Evolutionary conservation across 805 yeast genomes (phyloP), one percentile per base, ranked within the genome.

Genomic region (Metschnikowia cubensis): DNA sequence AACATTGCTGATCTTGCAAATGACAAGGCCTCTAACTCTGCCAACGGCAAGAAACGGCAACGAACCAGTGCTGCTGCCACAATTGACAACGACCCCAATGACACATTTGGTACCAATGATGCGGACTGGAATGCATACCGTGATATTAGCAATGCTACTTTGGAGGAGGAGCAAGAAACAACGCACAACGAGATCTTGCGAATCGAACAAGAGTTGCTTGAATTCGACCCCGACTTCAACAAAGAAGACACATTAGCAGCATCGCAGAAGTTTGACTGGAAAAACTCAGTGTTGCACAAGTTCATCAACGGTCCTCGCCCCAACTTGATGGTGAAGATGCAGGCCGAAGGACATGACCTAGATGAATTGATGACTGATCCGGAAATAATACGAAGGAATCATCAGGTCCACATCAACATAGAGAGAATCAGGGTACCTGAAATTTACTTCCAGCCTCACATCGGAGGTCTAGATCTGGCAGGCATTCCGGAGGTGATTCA

Each of bases 391-490:
- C 89, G 85, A 56, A 89, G 91, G 58, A 85, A 84, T 53, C 96
- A 91, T 67, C 98, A 94, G 69, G 74, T 95, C 49, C 96, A 91
- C 70, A 59, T 94, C 41, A 95, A 92, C 65, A 77, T 92, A 38
- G 99, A 94, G 69, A 77, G 99, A 51, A 85, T 92, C 29, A 79
- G 95, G 50, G 88, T 92, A 2, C 97, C 98, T 0, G 99, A 94
- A 67, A 84, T 91, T 2, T 63, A 90, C 43, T 90, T 94, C 67
- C 94, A 92, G 65, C 99, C 99, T 6, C 79, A 85, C 7, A 89
- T 94, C 54, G 96, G 95, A 0, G 99, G 99, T 20, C 74, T 90
- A 20, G 99, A 94, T 66, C 98, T 91, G 69, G 96, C 97, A 0
- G 98, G 98, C 25, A 75, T 94, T n/a, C 64, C 80, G 21, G 98